Conservation (phyloP, 208 protist species). For the Porcisia deanei region DNA sequence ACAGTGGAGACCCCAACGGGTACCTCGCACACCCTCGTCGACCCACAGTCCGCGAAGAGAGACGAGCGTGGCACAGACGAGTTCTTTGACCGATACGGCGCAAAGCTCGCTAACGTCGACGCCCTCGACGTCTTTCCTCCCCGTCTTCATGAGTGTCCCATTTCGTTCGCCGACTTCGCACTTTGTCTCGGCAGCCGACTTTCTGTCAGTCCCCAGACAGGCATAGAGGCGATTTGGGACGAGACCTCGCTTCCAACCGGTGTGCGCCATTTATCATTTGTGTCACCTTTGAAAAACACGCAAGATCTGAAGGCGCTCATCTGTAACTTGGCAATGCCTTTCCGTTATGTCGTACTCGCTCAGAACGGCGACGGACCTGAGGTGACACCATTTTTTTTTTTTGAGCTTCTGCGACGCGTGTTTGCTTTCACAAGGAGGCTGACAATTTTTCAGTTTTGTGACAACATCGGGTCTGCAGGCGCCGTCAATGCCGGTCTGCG, state of each 20-base stretch:
- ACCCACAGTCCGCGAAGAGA: neutral
- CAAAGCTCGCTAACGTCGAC: constrained; percentile 12
- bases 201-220: constrained; percentile 16
- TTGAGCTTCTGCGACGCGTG: constrained; percentile 31
- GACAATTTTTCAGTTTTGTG: constrained; percentile 34
- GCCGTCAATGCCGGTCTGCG: constrained; percentile 39
- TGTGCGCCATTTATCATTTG: constrained; percentile 25
- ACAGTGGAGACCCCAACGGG: neutral
- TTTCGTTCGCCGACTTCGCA: constrained; percentile 31
- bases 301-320: constrained; percentile 40
- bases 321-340: constrained; percentile 32
- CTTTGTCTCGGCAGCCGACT: constrained; percentile 25
- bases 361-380: constrained; percentile 31
- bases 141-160: constrained; percentile 21
- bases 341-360: constrained; percentile 32
- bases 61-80: neutral
- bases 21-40: neutral
- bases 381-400: constrained; percentile 22
- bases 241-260: neutral
- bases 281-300: constrained; percentile 21
- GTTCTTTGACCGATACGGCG: constrained; percentile 4
- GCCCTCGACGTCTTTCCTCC: constrained; percentile 16
- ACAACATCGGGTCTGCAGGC: constrained; percentile 32
- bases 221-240: constrained; percentile 14
- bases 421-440: constrained; percentile 47